Percentiles rank a stretch among this genome's conserved stretches.
Evolutionary conservation across 352 stramenopile species (phyloP).

Genomic region (Pythium plurisporium): DNA sequence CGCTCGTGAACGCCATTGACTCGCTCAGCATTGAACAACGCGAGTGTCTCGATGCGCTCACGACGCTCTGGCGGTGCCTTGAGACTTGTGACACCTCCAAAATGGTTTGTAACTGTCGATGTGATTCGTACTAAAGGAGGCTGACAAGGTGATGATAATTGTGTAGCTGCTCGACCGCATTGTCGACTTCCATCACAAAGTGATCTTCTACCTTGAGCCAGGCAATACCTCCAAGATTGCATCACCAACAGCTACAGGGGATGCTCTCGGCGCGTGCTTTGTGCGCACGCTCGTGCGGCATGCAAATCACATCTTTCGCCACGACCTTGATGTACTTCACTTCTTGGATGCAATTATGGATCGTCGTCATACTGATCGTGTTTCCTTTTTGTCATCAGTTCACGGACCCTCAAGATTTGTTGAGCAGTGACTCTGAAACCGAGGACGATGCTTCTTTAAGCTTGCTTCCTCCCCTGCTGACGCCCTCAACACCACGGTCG

Average conservation of each 20-base stretch:
- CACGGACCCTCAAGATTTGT: conserved; percentile 25
- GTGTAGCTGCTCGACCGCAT: conserved; percentile 37
- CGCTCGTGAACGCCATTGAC: conserved; percentile 68
- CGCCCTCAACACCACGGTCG: conserved; percentile 11
- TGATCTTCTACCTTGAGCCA: conserved; percentile 33
- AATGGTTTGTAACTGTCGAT: conserved; percentile 25
- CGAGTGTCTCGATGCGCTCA: conserved; percentile 67
- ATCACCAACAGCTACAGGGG: background rate
- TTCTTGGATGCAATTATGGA: background rate
- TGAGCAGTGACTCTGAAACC: conserved; percentile 42
- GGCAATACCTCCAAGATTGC: background rate
- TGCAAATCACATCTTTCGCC: conserved; percentile 68
- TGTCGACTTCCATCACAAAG: conserved; percentile 28
- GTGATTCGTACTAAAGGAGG: background rate
- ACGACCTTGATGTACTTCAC: conserved; percentile 38
- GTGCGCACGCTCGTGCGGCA: conserved; percentile 50
- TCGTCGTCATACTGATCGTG: background rate
- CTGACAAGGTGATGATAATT: background rate
- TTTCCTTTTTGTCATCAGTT: conserved; percentile 16
- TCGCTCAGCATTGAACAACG: conserved; percentile 62
- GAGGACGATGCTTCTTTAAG: conserved; percentile 40
- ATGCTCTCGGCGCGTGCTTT: conserved; percentile 45
- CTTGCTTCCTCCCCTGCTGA: background rate
- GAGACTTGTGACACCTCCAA: conserved; percentile 31
- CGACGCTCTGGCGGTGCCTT: conserved; percentile 48